Evolutionary conservation across 306 rosid species (phyloP).

Genomic region (Fragaria nilgerrensis): DNA sequence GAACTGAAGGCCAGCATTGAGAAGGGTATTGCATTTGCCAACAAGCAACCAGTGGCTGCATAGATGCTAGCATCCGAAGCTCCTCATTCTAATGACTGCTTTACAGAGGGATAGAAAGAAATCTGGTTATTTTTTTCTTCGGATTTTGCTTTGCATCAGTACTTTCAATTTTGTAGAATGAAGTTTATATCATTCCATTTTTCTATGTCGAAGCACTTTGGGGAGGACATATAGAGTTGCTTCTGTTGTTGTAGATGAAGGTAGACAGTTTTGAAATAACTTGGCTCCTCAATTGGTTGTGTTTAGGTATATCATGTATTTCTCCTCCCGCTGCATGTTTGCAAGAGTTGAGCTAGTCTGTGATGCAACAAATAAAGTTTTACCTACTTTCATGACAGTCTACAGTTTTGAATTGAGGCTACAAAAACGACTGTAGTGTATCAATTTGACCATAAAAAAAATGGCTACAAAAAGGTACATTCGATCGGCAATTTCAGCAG

Average conservation of each 20-base stretch:
- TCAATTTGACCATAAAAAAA: neutral
- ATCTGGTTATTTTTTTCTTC: constrained; percentile 16
- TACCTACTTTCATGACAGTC: neutral
- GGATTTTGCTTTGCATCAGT: constrained; percentile 32
- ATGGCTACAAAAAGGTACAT: neutral
- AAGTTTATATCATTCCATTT: constrained; percentile 21
- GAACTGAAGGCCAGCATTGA: constrained; percentile 96
- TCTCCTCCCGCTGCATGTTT: constrained; percentile 5
- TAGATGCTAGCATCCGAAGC: constrained; percentile 28
- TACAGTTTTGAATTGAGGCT: neutral
- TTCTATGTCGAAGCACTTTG: constrained; percentile 30
- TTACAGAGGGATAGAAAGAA: constrained; percentile 24
- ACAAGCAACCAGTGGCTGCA: constrained; percentile 62
- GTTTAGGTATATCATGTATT: constrained; percentile 19
- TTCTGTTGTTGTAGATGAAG: constrained; percentile 38
- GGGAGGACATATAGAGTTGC: constrained; percentile 29
- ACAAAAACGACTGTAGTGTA: neutral
- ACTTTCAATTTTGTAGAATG: constrained; percentile 48
- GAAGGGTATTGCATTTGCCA: constrained; percentile 82
- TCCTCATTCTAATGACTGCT: constrained; percentile 17
- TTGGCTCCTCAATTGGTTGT: constrained; percentile 17
- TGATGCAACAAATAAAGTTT: constrained; percentile 2
- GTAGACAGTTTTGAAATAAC: constrained; percentile 51
- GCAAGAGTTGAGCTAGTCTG: constrained; percentile 8
- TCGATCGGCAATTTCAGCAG: neutral